Conservation (phyloP, 2,329 filamentous ascomycete genomes). For the Paracorniculantispora psalliotae region DNA sequence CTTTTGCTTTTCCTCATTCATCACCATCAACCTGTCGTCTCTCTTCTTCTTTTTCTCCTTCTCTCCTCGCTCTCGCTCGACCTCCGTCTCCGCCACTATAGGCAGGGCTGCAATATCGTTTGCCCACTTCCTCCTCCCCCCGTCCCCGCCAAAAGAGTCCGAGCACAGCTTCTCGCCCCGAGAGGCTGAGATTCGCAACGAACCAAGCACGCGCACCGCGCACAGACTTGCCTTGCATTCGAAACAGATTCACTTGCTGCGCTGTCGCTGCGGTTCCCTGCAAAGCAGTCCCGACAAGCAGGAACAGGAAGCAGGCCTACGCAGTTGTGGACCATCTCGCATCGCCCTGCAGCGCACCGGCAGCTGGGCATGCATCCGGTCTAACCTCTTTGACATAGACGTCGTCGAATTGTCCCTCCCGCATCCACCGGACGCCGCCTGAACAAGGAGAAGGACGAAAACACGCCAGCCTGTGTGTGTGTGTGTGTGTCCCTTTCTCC, state of each 20-base stretch:
- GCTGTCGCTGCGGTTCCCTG: too few relatives aligned
- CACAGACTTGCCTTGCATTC: too few relatives aligned
- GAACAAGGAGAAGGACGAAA: too few relatives aligned
- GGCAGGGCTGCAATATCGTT: background rate
- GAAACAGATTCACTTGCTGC: too few relatives aligned
- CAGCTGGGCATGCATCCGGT: background rate
- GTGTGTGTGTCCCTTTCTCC: too few relatives aligned
- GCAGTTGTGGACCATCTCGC: background rate
- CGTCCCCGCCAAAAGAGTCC: background rate
- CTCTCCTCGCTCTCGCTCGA: background rate
- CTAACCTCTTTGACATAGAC: too few relatives aligned
- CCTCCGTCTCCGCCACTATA: background rate
- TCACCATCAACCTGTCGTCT: background rate
- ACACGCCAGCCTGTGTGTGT: background rate
- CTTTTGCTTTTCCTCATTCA: background rate
- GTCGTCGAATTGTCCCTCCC: too few relatives aligned
- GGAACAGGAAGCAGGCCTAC: too few relatives aligned
- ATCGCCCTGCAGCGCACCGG: background rate
- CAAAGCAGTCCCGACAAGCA: too few relatives aligned
- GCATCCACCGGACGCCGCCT: too few relatives aligned
- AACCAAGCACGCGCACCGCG: too few relatives aligned
- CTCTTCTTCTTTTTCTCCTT: too few relatives aligned
- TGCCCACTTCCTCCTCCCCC: background rate
- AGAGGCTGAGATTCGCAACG: background rate
- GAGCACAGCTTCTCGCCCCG: background rate